Percentiles rank a stretch among this genome's conserved stretches.
These are phyloP conservation scores for Eimeria falciformis DNA, from an alignment of 169 alveolate genomes.

Conservation along the genomic window DNA sequence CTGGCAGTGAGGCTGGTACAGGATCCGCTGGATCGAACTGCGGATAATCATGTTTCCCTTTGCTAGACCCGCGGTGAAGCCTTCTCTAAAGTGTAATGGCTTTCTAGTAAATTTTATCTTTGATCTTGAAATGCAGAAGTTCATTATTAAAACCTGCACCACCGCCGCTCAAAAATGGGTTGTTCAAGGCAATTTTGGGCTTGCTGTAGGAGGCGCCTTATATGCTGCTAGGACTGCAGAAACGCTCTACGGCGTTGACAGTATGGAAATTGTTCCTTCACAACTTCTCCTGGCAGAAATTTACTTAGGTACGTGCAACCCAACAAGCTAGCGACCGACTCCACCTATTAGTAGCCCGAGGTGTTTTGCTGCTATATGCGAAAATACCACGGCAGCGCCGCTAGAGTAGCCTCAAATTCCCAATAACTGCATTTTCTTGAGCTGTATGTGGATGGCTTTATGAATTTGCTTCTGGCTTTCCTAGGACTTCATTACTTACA, in stretches of 20 bases:
- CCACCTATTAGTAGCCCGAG: neutral
- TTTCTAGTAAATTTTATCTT: too few relatives aligned
- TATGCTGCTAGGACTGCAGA: slow-evolving; percentile 67
- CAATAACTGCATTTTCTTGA: neutral
- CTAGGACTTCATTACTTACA: slow-evolving; percentile 61
- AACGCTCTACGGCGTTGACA: slow-evolving; percentile 43
- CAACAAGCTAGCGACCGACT: neutral
- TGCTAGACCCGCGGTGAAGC: too few relatives aligned
- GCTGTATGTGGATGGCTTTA: neutral
- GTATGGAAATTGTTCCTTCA: slow-evolving; percentile 63
- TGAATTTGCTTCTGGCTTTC: neutral
- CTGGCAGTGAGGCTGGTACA: slow-evolving; percentile 20
- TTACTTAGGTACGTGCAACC: slow-evolving; percentile 35
- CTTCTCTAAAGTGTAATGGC: too few relatives aligned
- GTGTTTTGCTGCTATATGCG: neutral
- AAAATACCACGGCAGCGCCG: too few relatives aligned
- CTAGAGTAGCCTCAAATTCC: neutral
- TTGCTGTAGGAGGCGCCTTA: slow-evolving; percentile 76
- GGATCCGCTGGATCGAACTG: neutral
- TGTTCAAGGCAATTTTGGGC: slow-evolving; percentile 59
- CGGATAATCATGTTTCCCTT: neutral
- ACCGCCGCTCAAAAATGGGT: slow-evolving; percentile 71
- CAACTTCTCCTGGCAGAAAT: slow-evolving; percentile 73
- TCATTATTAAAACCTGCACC: slow-evolving; percentile 27
- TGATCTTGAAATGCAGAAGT: neutral